Base-by-base conservation (phyloP, 1,139 yeast genomes). In the Spencermartinsiella ligniputridi region DNA sequence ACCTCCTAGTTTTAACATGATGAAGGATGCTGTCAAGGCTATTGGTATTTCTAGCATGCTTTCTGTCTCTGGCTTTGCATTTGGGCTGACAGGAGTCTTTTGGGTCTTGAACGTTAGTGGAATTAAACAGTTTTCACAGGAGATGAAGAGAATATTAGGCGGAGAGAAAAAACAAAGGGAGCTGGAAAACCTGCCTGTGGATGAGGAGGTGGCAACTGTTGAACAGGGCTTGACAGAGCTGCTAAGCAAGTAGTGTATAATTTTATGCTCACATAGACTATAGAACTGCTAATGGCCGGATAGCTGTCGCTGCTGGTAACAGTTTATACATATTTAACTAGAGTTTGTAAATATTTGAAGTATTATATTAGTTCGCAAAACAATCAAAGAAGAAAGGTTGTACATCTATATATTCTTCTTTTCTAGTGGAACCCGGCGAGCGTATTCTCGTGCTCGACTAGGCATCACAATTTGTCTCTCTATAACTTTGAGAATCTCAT, bases 1-100 rank as follows among this genome's bases (percentile, higher is more conserved):
- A 39, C 95, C 95, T 1, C 96, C 96, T 2, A 75, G 82, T 39
- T 85, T 83, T 61, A 83, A 84, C 41, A 80, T 84, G 62, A 80
- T 87, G 49, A 76, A 79, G 41, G 97, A 90, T 63, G 97, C 96
- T 1, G 79, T 88, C 22, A 81, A 81, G 30, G 97, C 97, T 0
- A 89, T 90, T 3, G 80, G 85, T 0, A 81, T 87, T 34, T 95
- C 96, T 0, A 78, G 95, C 0, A 66, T 85, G 39, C 68, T 89
- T 22, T 86, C 96, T 6, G 75, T 81, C 0, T 76, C 88, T 1
- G 78, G 88, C 0, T 76, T 85, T 55, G 76, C 87, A 3, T 84
- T 87, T 85, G 66, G 78, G 8, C 70, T 81, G 2, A 77, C 87
- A 35, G 95, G 96, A 2, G 72, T 79, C 1, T 82, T 88, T 52